phyloP scores from a whole-genome alignment of 306 rosid species.

The Hippophae gyantsensis region DNA sequence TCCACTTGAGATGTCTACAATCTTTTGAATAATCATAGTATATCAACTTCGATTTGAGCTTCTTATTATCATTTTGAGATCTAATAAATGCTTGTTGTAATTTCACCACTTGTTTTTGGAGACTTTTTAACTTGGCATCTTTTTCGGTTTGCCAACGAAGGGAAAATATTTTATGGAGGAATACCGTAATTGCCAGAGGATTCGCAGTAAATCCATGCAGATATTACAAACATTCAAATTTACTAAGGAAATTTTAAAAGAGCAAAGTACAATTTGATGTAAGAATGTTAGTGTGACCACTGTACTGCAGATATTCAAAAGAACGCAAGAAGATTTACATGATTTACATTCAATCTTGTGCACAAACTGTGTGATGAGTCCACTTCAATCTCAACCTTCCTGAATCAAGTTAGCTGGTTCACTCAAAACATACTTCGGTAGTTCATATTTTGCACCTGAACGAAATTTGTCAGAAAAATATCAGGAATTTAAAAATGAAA shows the following conservation, averaged over 20 bases:
- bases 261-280: slow-evolving; percentile 21
- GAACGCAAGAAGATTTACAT: slow-evolving; percentile 63
- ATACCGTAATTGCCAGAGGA: background rate
- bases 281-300: slow-evolving; percentile 25
- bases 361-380: slow-evolving; percentile 26
- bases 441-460: slow-evolving; percentile 92
- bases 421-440: slow-evolving; percentile 94
- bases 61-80: no score
- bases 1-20: no score
- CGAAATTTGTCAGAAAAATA: background rate
- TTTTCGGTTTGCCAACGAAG: no score
- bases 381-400: slow-evolving; percentile 40
- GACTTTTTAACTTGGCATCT: no score
- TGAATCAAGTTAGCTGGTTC: slow-evolving; percentile 94
- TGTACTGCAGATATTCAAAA: slow-evolving; percentile 41
- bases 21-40: no score
- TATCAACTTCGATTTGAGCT: no score
- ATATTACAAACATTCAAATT: slow-evolving; percentile 6
- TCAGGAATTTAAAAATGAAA: background rate
- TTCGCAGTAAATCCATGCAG: slow-evolving; percentile 16
- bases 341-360: slow-evolving; percentile 57
- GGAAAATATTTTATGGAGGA: no score
- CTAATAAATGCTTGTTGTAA: no score
- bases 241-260: slow-evolving; percentile 11
- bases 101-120: no score